These are phyloP conservation scores for Linnemannia elongata DNA, from an alignment of 192 early-diverging fungal species.

Conservation along the genomic window DNA sequence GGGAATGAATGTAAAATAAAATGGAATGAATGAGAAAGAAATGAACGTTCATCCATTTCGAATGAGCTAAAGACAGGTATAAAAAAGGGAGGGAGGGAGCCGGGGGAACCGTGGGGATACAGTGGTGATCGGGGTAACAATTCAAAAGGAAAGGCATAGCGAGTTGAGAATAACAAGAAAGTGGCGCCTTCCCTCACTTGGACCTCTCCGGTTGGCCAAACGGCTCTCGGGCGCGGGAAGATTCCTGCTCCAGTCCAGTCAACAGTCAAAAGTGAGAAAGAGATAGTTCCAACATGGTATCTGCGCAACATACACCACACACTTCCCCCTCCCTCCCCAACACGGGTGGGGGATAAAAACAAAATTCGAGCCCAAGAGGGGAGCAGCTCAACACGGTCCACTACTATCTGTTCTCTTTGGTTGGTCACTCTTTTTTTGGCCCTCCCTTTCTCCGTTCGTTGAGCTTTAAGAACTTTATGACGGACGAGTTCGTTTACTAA, in stretches of 20 bases:
- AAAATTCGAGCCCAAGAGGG: no score
- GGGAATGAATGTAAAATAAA: neutral
- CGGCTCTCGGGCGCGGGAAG: slow-evolving; percentile 7
- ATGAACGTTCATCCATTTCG: neutral
- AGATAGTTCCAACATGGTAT: slow-evolving; percentile 8
- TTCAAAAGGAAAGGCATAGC: neutral
- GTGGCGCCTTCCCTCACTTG: neutral
- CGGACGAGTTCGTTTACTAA: neutral
- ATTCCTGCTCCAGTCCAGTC: neutral
- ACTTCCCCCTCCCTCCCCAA: no score
- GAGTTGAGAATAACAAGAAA: neutral
- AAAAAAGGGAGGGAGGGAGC: neutral
- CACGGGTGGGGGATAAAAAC: no score
- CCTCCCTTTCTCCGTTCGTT: no score
- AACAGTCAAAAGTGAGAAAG: neutral
- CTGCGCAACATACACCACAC: slow-evolving; percentile 5
- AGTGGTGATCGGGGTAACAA: neutral
- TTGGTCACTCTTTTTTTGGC: neutral
- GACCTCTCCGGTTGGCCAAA: neutral
- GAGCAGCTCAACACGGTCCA: neutral
- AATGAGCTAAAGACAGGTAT: neutral
- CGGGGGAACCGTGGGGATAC: neutral
- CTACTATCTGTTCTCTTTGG: neutral
- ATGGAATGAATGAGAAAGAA: neutral
- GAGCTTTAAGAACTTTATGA: no score